Conservation (phyloP, 2,329 filamentous ascomycete species). For the Fusarium pseudograminearum region DNA sequence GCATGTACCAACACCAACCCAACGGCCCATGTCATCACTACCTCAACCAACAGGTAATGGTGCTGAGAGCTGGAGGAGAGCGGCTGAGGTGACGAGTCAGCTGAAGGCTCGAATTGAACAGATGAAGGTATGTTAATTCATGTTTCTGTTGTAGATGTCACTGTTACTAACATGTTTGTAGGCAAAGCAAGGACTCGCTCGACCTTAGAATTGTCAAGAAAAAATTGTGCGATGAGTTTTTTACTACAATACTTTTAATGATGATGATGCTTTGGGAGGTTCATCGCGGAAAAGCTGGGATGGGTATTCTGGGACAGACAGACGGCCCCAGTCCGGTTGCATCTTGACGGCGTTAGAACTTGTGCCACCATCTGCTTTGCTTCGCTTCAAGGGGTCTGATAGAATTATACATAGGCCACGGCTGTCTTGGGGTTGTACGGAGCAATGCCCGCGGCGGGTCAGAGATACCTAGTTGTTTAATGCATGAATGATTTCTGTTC, state of each 20-base stretch:
- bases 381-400: slow-evolving; percentile 41
- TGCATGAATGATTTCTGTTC: slow-evolving; percentile 42
- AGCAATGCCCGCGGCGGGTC: slow-evolving; percentile 41
- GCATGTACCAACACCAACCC: slow-evolving; percentile 43
- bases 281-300: slow-evolving; percentile 39
- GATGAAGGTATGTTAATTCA: slow-evolving; percentile 78
- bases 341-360: slow-evolving; percentile 49
- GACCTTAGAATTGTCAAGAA: slow-evolving; percentile 50
- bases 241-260: slow-evolving; percentile 39
- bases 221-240: slow-evolving; percentile 15
- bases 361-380: slow-evolving; percentile 43
- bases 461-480: slow-evolving; percentile 48
- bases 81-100: slow-evolving; percentile 97
- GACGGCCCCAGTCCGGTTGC: slow-evolving; percentile 43
- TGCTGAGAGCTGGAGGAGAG: slow-evolving; percentile 92
- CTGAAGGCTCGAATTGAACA: slow-evolving; percentile 97
- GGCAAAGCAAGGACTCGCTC: slow-evolving; percentile 65
- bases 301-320: slow-evolving; percentile 39
- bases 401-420: slow-evolving; percentile 38
- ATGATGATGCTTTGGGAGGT: slow-evolving; percentile 42
- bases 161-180: slow-evolving; percentile 41
- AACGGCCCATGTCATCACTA: slow-evolving; percentile 54
- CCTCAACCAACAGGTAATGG: slow-evolving; percentile 53
- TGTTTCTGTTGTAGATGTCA: too few species aligned
- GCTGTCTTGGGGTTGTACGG: slow-evolving; percentile 43